These are phyloP conservation scores for Cyclotella baltica DNA, from an alignment of 108 stramenopile species.

Conservation along the genomic window DNA sequence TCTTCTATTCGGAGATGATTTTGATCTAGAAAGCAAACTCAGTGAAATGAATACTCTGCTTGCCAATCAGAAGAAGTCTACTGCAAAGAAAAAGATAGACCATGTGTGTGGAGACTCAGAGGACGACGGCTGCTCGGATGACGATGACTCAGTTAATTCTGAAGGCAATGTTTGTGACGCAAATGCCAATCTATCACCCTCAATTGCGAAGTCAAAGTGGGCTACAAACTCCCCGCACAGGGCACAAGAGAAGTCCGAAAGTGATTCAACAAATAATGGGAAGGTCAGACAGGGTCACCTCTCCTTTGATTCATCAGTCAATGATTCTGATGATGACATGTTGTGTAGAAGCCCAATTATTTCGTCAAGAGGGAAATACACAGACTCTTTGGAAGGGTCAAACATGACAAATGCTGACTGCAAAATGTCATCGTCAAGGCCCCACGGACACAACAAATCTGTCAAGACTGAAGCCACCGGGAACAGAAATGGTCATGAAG, in stretches of 20 bases:
- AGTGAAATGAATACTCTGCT: not conserved
- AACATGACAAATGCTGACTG: not conserved
- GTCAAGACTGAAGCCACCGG: not conserved
- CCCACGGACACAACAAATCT: not conserved
- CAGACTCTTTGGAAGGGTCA: no score
- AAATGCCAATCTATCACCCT: not conserved
- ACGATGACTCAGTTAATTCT: not conserved
- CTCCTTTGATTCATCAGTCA: no score
- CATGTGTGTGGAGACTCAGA: not conserved
- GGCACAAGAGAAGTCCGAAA: no score
- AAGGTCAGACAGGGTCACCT: no score
- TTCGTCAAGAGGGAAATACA: no score
- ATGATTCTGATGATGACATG: no score
- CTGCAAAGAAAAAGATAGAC: not conserved
- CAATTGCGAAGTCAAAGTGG: not conserved
- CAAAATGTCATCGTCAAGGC: not conserved
- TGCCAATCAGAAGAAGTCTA: conserved; percentile 9
- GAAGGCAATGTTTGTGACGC: not conserved
- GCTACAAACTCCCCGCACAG: no score
- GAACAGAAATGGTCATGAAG: not conserved
- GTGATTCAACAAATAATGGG: no score
- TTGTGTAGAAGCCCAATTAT: no score
- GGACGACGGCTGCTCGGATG: not conserved
- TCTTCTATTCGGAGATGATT: not conserved
- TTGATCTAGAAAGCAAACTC: conserved; percentile 8